phyloP scores from a whole-genome alignment of 2,329 filamentous ascomycete species.

The Apiospora saccharicola region DNA sequence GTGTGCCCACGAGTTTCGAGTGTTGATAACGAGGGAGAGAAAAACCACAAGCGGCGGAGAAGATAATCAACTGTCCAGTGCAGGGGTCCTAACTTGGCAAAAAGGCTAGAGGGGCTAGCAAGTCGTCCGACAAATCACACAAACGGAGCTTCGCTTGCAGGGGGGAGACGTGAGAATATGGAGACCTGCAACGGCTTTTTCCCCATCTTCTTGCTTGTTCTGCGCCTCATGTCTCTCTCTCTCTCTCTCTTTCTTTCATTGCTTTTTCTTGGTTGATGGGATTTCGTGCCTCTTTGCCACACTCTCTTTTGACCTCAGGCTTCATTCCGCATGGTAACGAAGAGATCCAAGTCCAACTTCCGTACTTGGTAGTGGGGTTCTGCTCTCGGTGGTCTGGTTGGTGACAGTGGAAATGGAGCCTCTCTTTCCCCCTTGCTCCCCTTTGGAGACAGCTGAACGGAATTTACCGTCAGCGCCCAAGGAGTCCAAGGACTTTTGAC shows the following conservation, averaged over 20 bases:
- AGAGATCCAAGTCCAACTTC: background rate
- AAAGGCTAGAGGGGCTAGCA: background rate
- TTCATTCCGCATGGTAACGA: background rate
- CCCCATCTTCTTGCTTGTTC: background rate
- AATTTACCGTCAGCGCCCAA: background rate
- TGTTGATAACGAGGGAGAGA: background rate
- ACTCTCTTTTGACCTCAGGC: background rate
- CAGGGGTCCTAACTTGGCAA: background rate
- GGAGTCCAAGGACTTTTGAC: too few relatives aligned
- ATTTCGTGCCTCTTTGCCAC: background rate
- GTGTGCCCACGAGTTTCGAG: background rate
- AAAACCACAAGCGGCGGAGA: background rate
- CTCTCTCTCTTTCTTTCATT: background rate
- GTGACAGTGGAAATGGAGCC: background rate
- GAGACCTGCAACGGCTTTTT: background rate
- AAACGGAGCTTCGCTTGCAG: background rate
- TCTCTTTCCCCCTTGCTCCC: background rate
- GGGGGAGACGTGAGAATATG: background rate
- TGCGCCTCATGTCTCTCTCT: background rate
- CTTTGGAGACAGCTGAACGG: background rate
- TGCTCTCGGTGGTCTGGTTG: background rate
- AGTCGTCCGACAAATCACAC: background rate
- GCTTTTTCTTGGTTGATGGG: background rate
- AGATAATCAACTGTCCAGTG: background rate
- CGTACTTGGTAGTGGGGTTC: background rate